Evolutionary conservation across 257 asterid genomes (phyloP), one percentile per base, ranked within the genome.

Genomic region (Nicotiana tabacum): DNA sequence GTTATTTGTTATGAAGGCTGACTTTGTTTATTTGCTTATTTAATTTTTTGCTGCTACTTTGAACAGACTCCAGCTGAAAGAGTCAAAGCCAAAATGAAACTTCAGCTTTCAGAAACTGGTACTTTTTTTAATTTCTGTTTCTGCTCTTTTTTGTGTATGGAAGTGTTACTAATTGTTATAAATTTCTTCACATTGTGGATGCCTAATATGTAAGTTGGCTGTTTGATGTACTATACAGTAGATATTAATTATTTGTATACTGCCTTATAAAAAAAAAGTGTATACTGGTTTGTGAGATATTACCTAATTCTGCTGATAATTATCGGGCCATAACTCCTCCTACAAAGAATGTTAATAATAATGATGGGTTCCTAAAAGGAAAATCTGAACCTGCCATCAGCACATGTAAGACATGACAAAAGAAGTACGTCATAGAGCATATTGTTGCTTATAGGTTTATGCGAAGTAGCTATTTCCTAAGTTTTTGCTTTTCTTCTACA

Each of bases 61-160:
- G 66, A 17, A 86, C 88, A 96, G 97, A 88, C 92, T 68, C 93
- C 97, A 81, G 96, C 98, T 81, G 96, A 92, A 87, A 94, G 93
- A 88, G 94, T 94, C 83, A 94, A 89, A 92, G 99, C 98, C 87
- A 94, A 91, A 91, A 94, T 92, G 99, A 91, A 94, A 86, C 86
- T 92, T 82, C 98, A 96, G 91, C 97, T 96, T 87, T 89, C 94
- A 62, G 89, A 87, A 91, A 93, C 98, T 82, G 98, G 99, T 96
- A 88, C 30, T 32, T 84, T 70, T 17, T 15, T 9, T 9, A 27
- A 12, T 35, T 29, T 46, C 15, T 72, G 16, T 55, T 43, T 72
- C 61, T 48, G 61, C 61, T 72, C 61, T 46, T 46, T 70, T 21
- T 24, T 72, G 37, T 53, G 18, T 43, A n/a, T 70, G 29, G 27